A percentile compares a stretch with the other conserved stretches of the same genome.
These are phyloP conservation scores for Dactylis glomerata DNA, from an alignment of 176 grass and related monocot genomes.

Conservation along the genomic window DNA sequence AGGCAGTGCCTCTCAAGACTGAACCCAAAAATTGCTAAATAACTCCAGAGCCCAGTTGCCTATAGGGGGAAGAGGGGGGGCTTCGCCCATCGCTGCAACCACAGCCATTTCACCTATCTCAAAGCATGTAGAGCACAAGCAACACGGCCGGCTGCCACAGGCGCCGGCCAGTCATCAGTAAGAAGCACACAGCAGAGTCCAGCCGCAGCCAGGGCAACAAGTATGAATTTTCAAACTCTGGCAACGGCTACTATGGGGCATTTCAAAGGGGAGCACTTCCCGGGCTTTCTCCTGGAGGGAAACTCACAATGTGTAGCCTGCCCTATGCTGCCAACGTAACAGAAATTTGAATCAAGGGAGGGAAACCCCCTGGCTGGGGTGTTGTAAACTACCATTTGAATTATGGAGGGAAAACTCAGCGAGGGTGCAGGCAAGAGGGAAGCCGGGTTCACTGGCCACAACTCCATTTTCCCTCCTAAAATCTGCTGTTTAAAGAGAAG, in stretches of 20 bases:
- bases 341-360: constrained; percentile 47
- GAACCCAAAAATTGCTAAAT: neutral
- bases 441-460: constrained; percentile 14
- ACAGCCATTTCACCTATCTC: constrained; percentile 63
- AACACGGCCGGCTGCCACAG: neutral
- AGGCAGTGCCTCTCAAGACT: neutral
- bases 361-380: neutral
- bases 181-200: neutral
- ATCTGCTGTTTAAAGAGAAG: constrained; percentile 69
- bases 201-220: neutral
- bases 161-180: neutral
- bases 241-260: constrained; percentile 46
- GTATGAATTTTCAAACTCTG: constrained; percentile 22
- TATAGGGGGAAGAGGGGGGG: neutral
- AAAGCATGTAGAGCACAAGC: constrained; percentile 17
- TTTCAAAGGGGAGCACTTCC: constrained; percentile 35
- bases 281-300: constrained; percentile 53
- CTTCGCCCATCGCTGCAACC: constrained; percentile 36
- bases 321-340: constrained; percentile 27
- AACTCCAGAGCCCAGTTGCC: neutral
- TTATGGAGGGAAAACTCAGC: constrained; percentile 49
- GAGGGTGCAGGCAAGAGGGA: neutral
- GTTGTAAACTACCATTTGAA: constrained; percentile 45
- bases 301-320: neutral
- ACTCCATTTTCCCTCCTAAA: constrained; percentile 67